A percentile compares a stretch with the other conserved stretches of the same genome.
Conservation (phyloP, 75 land plant genomes). For the Isoetes taiwanensis region DNA sequence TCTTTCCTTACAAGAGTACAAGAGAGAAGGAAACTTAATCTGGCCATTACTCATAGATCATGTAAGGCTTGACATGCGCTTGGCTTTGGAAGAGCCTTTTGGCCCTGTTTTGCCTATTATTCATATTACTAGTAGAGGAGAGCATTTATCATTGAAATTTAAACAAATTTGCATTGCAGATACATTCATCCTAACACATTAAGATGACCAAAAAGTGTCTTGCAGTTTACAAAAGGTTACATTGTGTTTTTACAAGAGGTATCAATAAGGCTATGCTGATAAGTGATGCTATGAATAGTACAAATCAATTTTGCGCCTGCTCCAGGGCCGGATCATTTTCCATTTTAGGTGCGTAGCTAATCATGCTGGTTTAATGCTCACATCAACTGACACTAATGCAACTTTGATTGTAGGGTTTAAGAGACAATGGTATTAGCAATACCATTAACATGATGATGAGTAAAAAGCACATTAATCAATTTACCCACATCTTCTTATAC, state of each 20-base stretch:
- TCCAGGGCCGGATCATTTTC: constrained; percentile 31
- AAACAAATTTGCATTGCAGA: too few species aligned
- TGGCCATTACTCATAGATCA: constrained; percentile 1
- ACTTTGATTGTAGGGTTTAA: too few species aligned
- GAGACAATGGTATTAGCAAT: too few species aligned
- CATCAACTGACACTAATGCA: too few species aligned
- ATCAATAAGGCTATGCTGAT: constrained; percentile 25
- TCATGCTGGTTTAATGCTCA: too few species aligned
- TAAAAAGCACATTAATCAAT: too few species aligned
- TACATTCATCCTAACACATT: not conserved
- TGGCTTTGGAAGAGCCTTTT: constrained; percentile 4
- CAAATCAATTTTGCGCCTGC: constrained; percentile 31
- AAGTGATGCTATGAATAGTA: constrained; percentile 28
- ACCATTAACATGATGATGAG: too few species aligned
- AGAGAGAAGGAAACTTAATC: constrained; percentile 3
- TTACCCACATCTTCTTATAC: too few species aligned
- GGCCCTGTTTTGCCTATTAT: constrained; percentile 1
- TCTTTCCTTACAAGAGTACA: not conserved
- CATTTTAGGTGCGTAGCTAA: constrained; percentile 31
- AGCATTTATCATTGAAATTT: not conserved
- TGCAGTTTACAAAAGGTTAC: constrained; percentile 10
- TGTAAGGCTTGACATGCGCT: not conserved
- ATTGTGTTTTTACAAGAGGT: constrained; percentile 23
- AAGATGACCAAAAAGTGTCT: not conserved
- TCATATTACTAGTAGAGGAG: not conserved